Evolutionary conservation across 495 filamentous ascomycete species (phyloP).

Genomic region (Annulohypoxylon moriforme): DNA sequence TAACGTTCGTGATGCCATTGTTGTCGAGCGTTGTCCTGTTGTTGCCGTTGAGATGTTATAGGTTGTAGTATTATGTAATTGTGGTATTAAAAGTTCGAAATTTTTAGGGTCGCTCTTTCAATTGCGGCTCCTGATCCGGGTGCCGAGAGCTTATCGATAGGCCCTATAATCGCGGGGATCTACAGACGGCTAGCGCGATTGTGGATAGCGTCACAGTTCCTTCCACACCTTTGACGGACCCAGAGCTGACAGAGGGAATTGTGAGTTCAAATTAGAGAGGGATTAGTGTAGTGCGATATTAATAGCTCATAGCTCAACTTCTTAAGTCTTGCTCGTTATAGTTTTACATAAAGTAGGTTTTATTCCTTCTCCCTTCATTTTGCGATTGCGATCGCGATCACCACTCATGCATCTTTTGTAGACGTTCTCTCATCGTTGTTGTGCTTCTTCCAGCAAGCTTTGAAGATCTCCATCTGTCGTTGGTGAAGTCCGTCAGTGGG

Average conservation of each 20-base stretch:
- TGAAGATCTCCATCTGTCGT: constrained; percentile 88
- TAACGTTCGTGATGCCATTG: constrained; percentile 38
- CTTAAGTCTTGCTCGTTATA: constrained; percentile 16
- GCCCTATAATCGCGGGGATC: neutral
- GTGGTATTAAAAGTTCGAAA: constrained; percentile 14
- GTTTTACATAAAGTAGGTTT: neutral
- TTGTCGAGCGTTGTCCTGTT: neutral
- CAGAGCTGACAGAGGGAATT: neutral
- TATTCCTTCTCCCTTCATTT: neutral
- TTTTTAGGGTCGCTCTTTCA: constrained; percentile 2
- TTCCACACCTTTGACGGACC: neutral
- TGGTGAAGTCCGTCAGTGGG: constrained; percentile 30
- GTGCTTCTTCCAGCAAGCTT: constrained; percentile 91
- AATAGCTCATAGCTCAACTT: constrained; percentile 39
- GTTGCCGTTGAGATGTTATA: neutral
- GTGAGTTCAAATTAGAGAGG: constrained; percentile 11
- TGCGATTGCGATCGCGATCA: constrained; percentile 31
- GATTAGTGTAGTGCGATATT: constrained; percentile 26
- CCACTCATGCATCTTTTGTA: constrained; percentile 69
- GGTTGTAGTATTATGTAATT: neutral
- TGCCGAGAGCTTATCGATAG: constrained; percentile 32
- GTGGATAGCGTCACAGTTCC: neutral
- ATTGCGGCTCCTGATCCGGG: neutral
- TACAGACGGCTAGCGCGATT: neutral
- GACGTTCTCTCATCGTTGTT: constrained; percentile 87